Percentiles rank a stretch among this genome's conserved stretches.
phyloP scores from a whole-genome alignment of 306 rosid genomes.

The Quercus robur region DNA sequence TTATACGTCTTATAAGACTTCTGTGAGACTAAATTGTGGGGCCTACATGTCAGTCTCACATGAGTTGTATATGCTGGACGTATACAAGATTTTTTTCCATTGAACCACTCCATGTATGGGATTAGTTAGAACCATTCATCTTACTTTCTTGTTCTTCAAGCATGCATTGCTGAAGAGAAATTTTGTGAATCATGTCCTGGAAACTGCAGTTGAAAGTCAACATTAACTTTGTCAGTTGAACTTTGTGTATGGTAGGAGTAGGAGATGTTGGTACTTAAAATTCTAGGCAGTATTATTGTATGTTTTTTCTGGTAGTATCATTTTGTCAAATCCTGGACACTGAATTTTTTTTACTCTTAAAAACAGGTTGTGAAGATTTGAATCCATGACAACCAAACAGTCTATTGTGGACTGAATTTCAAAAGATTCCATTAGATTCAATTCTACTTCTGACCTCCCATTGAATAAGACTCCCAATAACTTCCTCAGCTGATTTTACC shows the following conservation, averaged over 20 bases:
- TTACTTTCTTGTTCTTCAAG: neutral
- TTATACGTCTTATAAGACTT: too few species aligned
- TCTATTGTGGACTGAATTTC: too few species aligned
- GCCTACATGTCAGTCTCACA: too few species aligned
- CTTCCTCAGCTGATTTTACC: too few species aligned
- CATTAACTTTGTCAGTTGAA: slow-evolving; percentile 1
- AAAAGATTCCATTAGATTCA: too few species aligned
- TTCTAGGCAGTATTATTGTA: neutral
- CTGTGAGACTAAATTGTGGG: too few species aligned
- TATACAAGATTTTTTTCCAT: too few species aligned
- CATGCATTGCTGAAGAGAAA: neutral
- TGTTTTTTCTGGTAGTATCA: neutral
- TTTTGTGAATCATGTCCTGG: neutral
- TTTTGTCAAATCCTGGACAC: neutral
- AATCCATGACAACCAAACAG: neutral
- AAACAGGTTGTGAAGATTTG: neutral
- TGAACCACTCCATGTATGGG: neutral
- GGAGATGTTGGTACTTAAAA: neutral
- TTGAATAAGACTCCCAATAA: too few species aligned
- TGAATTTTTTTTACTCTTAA: neutral
- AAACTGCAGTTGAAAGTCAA: neutral
- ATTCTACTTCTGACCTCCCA: too few species aligned
- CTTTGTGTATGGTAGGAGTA: neutral
- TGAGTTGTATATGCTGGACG: accelerated
- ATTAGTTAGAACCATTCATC: neutral